These are phyloP conservation scores for Piloderma croceum DNA, from an alignment of 768 basidiomycete genomes.

Conservation along the genomic window DNA sequence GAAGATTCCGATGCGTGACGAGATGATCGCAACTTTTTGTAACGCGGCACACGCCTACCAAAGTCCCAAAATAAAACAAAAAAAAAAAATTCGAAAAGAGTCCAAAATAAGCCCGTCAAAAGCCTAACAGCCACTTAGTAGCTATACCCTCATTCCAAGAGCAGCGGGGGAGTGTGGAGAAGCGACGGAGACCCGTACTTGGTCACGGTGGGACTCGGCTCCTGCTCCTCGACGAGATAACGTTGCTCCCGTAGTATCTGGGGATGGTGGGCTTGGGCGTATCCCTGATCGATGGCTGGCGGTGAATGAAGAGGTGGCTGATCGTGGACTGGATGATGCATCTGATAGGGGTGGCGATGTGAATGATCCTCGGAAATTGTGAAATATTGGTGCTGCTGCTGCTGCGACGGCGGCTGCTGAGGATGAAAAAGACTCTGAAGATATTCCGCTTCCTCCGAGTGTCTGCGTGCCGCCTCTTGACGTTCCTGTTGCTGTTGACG, in stretches of 20 bases:
- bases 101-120: too few relatives aligned
- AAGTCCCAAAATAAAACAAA: too few relatives aligned
- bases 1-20: too few relatives aligned
- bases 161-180: conserved; percentile 40
- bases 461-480: conserved; percentile 26
- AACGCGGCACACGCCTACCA: too few relatives aligned
- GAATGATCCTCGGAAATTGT: conserved; percentile 21
- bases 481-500: conserved; percentile 32
- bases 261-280: conserved; percentile 24
- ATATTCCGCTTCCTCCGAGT: conserved; percentile 31
- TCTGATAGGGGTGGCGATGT: conserved; percentile 20
- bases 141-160: conserved; percentile 44
- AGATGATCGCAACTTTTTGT: too few relatives aligned
- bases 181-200: conserved; percentile 41
- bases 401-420: conserved; percentile 22
- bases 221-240: conserved; percentile 17
- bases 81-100: too few relatives aligned
- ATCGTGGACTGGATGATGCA: conserved; percentile 27
- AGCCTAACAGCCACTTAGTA: too few relatives aligned
- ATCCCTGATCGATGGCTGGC: too few relatives aligned
- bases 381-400: conserved; percentile 24
- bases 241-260: conserved; percentile 29
- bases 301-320: conserved; percentile 29
- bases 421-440: conserved; percentile 33
- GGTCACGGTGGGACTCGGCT: conserved; percentile 30